phyloP scores from a whole-genome alignment of 2,329 filamentous ascomycete genomes.

The Colletotrichum acutatum region DNA sequence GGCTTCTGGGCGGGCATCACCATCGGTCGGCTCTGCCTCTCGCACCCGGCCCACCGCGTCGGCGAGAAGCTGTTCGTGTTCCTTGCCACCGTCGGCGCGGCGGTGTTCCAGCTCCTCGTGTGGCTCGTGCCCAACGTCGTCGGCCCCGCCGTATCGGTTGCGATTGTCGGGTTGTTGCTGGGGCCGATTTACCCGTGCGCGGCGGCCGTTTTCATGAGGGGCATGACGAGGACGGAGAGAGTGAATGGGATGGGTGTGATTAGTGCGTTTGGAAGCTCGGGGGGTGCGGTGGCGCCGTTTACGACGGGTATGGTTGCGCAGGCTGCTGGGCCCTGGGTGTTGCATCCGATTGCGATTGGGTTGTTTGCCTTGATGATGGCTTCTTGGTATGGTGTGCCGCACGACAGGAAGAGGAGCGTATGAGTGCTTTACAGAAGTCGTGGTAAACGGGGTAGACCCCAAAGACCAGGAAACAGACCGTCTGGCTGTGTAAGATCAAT shows the following conservation, averaged over 20 bases:
- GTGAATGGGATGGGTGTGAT: slow-evolving; percentile 75
- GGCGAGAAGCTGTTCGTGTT: slow-evolving; percentile 80
- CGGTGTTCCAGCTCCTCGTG: slow-evolving; percentile 78
- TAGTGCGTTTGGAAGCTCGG: slow-evolving; percentile 74
- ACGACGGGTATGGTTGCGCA: slow-evolving; percentile 73
- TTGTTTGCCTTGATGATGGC: slow-evolving; percentile 73
- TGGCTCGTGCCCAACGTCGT: slow-evolving; percentile 84
- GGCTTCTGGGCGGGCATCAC: slow-evolving; percentile 81
- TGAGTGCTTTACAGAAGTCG: slow-evolving; percentile 46
- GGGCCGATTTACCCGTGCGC: slow-evolving; percentile 85
- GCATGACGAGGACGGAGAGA: slow-evolving; percentile 68
- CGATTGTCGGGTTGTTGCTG: slow-evolving; percentile 78
- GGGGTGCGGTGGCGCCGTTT: slow-evolving; percentile 75
- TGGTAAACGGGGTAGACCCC: background rate
- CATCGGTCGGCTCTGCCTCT: slow-evolving; percentile 77
- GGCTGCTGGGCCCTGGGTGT: slow-evolving; percentile 69
- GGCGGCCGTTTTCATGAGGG: slow-evolving; percentile 69
- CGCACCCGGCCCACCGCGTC: slow-evolving; percentile 71
- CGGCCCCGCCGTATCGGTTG: slow-evolving; percentile 73
- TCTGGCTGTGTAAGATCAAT: background rate
- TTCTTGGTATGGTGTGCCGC: slow-evolving; percentile 72
- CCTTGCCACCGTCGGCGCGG: slow-evolving; percentile 67
- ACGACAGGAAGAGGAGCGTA: slow-evolving; percentile 68
- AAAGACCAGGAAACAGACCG: background rate
- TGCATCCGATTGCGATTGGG: slow-evolving; percentile 74